These are phyloP conservation scores for Syncephalis plumigaleata DNA, from an alignment of 371 early-diverging fungal genomes.

Conservation along the genomic window DNA sequence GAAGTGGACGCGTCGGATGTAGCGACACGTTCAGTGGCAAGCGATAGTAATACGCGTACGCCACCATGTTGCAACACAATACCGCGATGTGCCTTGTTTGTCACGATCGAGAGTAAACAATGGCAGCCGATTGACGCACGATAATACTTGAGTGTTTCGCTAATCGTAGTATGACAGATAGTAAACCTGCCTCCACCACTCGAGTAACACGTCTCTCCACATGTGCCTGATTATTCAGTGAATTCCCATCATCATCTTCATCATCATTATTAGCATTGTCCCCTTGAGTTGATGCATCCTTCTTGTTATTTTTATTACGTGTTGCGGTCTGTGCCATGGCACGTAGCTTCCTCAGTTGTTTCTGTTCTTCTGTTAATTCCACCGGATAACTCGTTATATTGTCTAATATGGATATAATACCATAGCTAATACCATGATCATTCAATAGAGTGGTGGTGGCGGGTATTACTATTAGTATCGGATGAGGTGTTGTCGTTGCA, in stretches of 20 bases:
- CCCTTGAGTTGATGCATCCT: background rate
- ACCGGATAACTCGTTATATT: slow-evolving; percentile 54
- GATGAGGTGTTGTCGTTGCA: no score
- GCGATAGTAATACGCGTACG: slow-evolving; percentile 35
- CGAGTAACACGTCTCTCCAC: slow-evolving; percentile 38
- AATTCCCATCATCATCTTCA: slow-evolving; percentile 13
- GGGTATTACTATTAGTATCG: no score
- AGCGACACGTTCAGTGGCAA: slow-evolving; percentile 11
- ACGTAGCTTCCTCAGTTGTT: slow-evolving; percentile 56
- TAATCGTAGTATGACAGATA: slow-evolving; percentile 29
- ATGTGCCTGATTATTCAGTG: slow-evolving; percentile 28
- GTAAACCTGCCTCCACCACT: slow-evolving; percentile 34
- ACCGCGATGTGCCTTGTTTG: slow-evolving; percentile 51
- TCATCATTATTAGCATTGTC: no score
- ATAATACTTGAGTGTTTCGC: slow-evolving; percentile 32
- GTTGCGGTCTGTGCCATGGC: slow-evolving; percentile 32
- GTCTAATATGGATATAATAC: slow-evolving; percentile 41
- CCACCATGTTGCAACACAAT: slow-evolving; percentile 70
- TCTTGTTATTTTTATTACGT: slow-evolving; percentile 10
- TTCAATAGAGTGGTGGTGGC: slow-evolving; percentile 1
- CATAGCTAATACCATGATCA: slow-evolving; percentile 30
- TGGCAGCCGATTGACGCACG: slow-evolving; percentile 45
- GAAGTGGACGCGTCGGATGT: background rate
- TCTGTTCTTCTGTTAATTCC: slow-evolving; percentile 55
- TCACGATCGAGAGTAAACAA: slow-evolving; percentile 44